Conservation (phyloP, 2,329 filamentous ascomycete species). For the Fusarium sulawesiense region DNA sequence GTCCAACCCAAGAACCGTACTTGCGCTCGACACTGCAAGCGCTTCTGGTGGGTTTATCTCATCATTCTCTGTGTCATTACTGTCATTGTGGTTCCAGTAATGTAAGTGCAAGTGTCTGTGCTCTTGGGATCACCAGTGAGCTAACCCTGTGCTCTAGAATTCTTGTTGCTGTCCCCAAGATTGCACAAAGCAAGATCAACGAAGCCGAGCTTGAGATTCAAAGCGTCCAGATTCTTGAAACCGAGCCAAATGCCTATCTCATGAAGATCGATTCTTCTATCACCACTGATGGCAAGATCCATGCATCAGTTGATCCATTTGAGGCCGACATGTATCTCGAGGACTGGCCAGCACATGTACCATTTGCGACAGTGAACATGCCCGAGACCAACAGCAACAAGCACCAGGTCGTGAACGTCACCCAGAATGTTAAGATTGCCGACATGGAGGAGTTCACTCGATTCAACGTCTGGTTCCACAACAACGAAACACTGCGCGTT, state of each 20-base stretch:
- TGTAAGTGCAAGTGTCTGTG: conserved; percentile 60
- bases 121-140: background rate
- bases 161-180: conserved; percentile 66
- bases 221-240: conserved; percentile 61
- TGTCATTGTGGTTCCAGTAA: conserved; percentile 66
- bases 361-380: conserved; percentile 65
- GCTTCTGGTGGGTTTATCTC: conserved; percentile 72
- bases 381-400: conserved; percentile 62
- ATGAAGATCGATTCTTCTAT: conserved; percentile 69
- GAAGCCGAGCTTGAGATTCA: conserved; percentile 64
- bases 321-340: conserved; percentile 66
- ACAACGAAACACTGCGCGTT: conserved; percentile 62
- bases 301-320: conserved; percentile 64
- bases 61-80: conserved; percentile 62
- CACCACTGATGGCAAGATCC: conserved; percentile 61
- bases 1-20: conserved; percentile 52
- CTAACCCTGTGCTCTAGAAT: conserved; percentile 55
- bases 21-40: conserved; percentile 61
- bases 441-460: conserved; percentile 62
- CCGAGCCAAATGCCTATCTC: conserved; percentile 57
- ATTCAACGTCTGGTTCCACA: conserved; percentile 67
- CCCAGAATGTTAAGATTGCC: conserved; percentile 59
- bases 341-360: conserved; percentile 58
- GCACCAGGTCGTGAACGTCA: conserved; percentile 63
- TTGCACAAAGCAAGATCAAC: conserved; percentile 68